A percentile compares a stretch with the other conserved stretches of the same genome.
Conservation (phyloP, 2,329 filamentous ascomycete species). For the Alternaria metachromatica region DNA sequence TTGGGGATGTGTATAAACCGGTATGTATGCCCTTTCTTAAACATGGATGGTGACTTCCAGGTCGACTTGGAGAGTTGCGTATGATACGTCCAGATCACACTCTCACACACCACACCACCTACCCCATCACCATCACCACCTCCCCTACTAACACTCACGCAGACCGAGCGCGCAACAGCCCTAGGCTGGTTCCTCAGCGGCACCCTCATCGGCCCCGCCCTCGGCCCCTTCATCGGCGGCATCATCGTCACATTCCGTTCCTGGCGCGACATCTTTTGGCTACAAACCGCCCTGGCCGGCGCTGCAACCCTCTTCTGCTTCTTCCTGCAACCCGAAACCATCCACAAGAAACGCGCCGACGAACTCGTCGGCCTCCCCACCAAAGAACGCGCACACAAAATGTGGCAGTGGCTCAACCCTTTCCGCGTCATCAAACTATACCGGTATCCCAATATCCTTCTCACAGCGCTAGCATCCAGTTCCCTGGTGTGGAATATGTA, state of each 20-base stretch:
- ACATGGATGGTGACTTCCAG: background rate
- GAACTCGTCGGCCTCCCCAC: slow-evolving; percentile 65
- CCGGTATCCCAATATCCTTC: slow-evolving; percentile 71
- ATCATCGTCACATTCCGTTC: slow-evolving; percentile 76
- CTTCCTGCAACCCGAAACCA: slow-evolving; percentile 75
- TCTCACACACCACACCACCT: no score
- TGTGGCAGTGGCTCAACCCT: slow-evolving; percentile 72
- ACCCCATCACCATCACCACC: background rate
- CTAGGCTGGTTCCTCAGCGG: slow-evolving; percentile 76
- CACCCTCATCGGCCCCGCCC: slow-evolving; percentile 70
- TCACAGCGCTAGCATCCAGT: slow-evolving; percentile 62
- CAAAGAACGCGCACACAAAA: slow-evolving; percentile 58
- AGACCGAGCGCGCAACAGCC: slow-evolving; percentile 73
- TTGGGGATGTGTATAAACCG: slow-evolving; percentile 63
- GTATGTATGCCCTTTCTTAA: slow-evolving; percentile 21
- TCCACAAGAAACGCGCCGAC: slow-evolving; percentile 67
- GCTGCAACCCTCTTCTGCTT: slow-evolving; percentile 65
- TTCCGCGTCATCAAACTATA: slow-evolving; percentile 69
- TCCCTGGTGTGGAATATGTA: slow-evolving; percentile 80
- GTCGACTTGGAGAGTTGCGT: background rate
- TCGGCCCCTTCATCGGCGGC: slow-evolving; percentile 71
- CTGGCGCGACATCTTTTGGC: slow-evolving; percentile 80
- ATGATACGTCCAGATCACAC: background rate
- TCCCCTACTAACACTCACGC: slow-evolving; percentile 53
- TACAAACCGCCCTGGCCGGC: slow-evolving; percentile 73